Conservation (phyloP, 1,284 basidiomycete species). For the Ustilago loliicola region DNA sequence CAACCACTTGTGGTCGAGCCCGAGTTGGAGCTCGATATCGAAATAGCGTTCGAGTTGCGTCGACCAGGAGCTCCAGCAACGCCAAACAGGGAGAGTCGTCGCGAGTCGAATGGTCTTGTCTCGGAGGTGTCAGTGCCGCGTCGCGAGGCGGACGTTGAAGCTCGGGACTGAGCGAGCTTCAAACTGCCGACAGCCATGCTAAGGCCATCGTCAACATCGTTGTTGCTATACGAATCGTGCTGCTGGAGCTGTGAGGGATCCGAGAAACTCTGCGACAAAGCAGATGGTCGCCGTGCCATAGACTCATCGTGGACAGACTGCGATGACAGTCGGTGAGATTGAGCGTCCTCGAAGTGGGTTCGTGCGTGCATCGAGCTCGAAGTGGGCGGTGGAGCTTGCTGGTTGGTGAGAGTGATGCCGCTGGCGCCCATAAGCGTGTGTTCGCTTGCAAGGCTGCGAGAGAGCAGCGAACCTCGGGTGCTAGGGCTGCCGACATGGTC, state of each 20-base stretch:
- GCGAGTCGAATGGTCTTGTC: slow-evolving; percentile 20
- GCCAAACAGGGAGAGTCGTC: slow-evolving; percentile 46
- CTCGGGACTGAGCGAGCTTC: slow-evolving; percentile 51
- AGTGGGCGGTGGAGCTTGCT: background rate
- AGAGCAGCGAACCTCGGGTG: slow-evolving; percentile 35
- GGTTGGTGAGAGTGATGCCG: slow-evolving; percentile 50
- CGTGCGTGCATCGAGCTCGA: slow-evolving; percentile 14
- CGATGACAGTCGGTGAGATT: slow-evolving; percentile 15
- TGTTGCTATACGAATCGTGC: background rate
- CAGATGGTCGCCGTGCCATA: slow-evolving; percentile 17
- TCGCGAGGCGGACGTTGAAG: slow-evolving; percentile 13
- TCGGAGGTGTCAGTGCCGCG: slow-evolving; percentile 29
- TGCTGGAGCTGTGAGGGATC: slow-evolving; percentile 14
- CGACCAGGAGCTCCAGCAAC: slow-evolving; percentile 27
- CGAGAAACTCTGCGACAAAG: slow-evolving; percentile 33
- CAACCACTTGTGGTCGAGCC: slow-evolving; percentile 47
- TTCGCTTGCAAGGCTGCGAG: slow-evolving; percentile 56
- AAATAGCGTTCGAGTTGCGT: slow-evolving; percentile 48
- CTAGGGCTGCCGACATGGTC: slow-evolving; percentile 53
- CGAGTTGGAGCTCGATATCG: slow-evolving; percentile 41
- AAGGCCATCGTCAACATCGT: slow-evolving; percentile 21
- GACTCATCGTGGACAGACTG: slow-evolving; percentile 4
- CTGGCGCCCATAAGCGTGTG: slow-evolving; percentile 56
- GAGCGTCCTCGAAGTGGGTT: slow-evolving; percentile 10
- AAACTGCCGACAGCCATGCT: slow-evolving; percentile 56